Base-by-base conservation (phyloP, 441 rosid species). In the Adansonia gregorii region DNA sequence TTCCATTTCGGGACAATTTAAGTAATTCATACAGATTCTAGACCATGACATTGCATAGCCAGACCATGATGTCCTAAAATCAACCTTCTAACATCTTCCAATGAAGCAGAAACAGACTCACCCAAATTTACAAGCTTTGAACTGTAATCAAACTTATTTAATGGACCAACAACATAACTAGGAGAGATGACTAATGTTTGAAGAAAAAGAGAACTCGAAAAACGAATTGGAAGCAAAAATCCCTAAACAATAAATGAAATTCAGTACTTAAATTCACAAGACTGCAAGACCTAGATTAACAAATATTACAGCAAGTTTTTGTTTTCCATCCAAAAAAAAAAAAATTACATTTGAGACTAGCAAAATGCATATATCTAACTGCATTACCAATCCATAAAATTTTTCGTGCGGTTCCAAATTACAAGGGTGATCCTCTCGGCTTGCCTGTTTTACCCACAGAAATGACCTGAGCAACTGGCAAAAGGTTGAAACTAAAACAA, bases 311-410 rank as follows among this genome's bases (percentile, higher is more conserved):
- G 64, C 17, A 79, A 68, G 58, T 56, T 41, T 78, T 55, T 31
- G 6, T 20, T 78, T 14, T 35, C 61, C 72, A 68, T 68, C 3
- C 54, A 77, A 88, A 85, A 82, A n/a, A n/a, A n/a, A n/a, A 81
- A 83, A 83, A 78, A 83, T 82, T 86, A 88, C 88, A 88, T 45
- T 78, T 39, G 79, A 79, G 84, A 85, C 80, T 77, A 83, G 87
- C 76, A 66, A 73, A 71, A 39, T 73, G 78, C 65, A 22, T 58
- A 41, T 61, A 58, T 72, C 73, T 80, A 77, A 63, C 63, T 73
- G 84, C 81, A 81, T 77, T 60, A 78, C 76, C 65, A 74, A 78
- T 75, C 76, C 79, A 82, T 71, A 75, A 79, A 78, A 64, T 39
- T 27, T 70, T 80, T 59, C 35, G 74, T 61, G 27, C 78, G 78